These are phyloP conservation scores for Wolfiporia cocos DNA, from an alignment of 1,284 basidiomycete species.

Conservation along the genomic window DNA sequence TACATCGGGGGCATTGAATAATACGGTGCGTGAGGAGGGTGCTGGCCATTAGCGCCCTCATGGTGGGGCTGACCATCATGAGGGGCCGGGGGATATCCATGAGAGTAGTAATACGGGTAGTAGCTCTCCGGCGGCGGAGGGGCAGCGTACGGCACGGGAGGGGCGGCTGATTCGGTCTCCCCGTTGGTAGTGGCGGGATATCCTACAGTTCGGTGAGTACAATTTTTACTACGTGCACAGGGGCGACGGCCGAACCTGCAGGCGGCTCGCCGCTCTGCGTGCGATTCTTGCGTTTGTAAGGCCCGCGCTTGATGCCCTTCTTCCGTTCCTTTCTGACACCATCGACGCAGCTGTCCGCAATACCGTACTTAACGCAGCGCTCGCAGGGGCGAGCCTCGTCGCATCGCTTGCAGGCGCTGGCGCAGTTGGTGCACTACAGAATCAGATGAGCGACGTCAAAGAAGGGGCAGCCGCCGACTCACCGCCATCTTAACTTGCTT, in stretches of 20 bases:
- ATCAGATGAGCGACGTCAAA: neutral
- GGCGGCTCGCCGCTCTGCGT: conserved; percentile 17
- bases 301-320: conserved; percentile 82
- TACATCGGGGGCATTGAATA: conserved; percentile 26
- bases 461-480: conserved; percentile 2
- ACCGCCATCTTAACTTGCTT: conserved; percentile 89
- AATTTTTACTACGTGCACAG: too few relatives aligned
- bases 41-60: conserved; percentile 20
- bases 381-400: conserved; percentile 77
- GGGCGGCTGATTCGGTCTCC: conserved; percentile 24
- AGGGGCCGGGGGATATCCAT: conserved; percentile 22
- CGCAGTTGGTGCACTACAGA: conserved; percentile 75
- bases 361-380: conserved; percentile 76
- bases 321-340: conserved; percentile 79
- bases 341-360: conserved; percentile 64
- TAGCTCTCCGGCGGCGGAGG: conserved; percentile 45
- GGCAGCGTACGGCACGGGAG: conserved; percentile 31
- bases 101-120: conserved; percentile 45
- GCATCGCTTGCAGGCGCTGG: conserved; percentile 81
- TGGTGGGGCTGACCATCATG: conserved; percentile 33
- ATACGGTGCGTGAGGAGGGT: conserved; percentile 22
- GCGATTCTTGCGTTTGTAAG: conserved; percentile 76
- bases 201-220: too few relatives aligned
- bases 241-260: too few relatives aligned
- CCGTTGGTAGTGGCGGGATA: conserved; percentile 11